A percentile compares a stretch with the other conserved stretches of the same genome.
Evolutionary conservation across 495 filamentous ascomycete genomes (phyloP).

Genomic region (Copromyces sp.): DNA sequence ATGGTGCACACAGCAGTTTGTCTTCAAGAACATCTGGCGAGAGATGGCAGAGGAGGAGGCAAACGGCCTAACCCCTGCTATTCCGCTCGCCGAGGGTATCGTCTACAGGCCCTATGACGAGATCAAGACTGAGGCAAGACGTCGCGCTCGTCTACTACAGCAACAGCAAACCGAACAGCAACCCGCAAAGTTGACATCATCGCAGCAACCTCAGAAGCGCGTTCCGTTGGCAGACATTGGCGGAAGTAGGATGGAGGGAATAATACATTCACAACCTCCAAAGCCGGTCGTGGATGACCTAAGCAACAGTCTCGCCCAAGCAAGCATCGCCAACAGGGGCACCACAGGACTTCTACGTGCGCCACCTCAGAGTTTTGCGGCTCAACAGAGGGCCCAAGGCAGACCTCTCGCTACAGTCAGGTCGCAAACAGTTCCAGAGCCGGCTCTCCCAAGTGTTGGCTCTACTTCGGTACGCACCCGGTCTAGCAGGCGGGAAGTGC

Average conservation of each 20-base stretch:
- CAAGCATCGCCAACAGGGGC: slow-evolving; percentile 5
- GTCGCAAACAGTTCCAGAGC: slow-evolving; percentile 14
- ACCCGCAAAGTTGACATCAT: background rate
- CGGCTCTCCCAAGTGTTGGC: slow-evolving; percentile 10
- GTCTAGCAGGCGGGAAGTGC: background rate
- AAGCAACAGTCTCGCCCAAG: slow-evolving; percentile 16
- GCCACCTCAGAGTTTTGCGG: slow-evolving; percentile 47
- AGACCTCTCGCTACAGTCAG: slow-evolving; percentile 22
- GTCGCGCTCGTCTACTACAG: slow-evolving; percentile 19
- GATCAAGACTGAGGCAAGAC: slow-evolving; percentile 25
- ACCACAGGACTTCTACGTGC: slow-evolving; percentile 29
- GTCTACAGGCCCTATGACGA: slow-evolving; percentile 54
- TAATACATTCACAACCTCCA: background rate
- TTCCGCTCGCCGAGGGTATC: slow-evolving; percentile 57
- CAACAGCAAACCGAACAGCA: slow-evolving; percentile 5
- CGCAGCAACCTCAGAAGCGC: background rate
- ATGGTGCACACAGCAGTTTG: slow-evolving; percentile 28
- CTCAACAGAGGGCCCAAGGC: slow-evolving; percentile 43
- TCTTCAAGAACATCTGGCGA: slow-evolving; percentile 51
- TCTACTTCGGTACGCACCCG: background rate
- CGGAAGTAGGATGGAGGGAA: background rate
- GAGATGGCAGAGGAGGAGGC: slow-evolving; percentile 64
- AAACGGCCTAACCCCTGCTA: slow-evolving; percentile 54
- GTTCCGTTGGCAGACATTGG: background rate
- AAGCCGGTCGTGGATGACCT: slow-evolving; percentile 11